A percentile compares a stretch with the other conserved stretches of the same genome.
These are phyloP conservation scores for Entomortierella beljakovae DNA, from an alignment of 192 early-diverging fungal species.

Conservation along the genomic window DNA sequence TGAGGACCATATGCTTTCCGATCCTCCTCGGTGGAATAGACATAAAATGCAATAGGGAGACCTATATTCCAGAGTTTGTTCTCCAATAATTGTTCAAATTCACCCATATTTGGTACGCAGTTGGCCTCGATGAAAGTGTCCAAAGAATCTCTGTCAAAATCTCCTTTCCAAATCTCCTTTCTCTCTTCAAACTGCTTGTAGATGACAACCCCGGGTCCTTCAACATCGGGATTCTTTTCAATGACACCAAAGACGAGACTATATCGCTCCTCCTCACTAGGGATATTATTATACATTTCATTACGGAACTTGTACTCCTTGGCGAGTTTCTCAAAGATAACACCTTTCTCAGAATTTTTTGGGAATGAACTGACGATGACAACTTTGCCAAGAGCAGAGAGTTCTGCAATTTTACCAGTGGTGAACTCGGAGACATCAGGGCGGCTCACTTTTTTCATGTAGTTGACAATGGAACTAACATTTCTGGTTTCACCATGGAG, in stretches of 20 bases:
- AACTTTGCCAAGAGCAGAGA: conserved; percentile 87
- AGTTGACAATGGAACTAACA: conserved; percentile 86
- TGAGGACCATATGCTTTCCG: conserved; percentile 64
- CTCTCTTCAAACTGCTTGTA: conserved; percentile 96
- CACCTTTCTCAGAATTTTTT: conserved; percentile 72
- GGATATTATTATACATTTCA: too few species aligned
- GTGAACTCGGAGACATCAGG: conserved; percentile 82
- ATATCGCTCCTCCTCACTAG: too few species aligned
- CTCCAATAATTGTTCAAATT: conserved; percentile 92
- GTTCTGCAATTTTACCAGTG: conserved; percentile 76
- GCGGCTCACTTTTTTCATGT: conserved; percentile 94
- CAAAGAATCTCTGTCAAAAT: conserved; percentile 67
- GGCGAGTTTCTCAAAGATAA: conserved; percentile 75
- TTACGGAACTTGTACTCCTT: conserved; percentile 80
- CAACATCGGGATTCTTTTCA: conserved; percentile 65
- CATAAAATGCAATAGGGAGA: conserved; percentile 91
- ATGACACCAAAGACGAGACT: conserved; percentile 88
- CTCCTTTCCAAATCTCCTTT: conserved; percentile 74
- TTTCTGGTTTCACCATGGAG: conserved; percentile 92
- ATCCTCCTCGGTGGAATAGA: conserved; percentile 77
- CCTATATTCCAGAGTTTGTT: conserved; percentile 84
- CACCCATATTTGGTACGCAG: conserved; percentile 89
- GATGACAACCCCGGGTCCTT: conserved; percentile 73
- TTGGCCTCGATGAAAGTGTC: conserved; percentile 79
- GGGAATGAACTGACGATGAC: conserved; percentile 89